Base-by-base conservation (phyloP, 2,329 filamentous ascomycete species). In the Nigrospora sphaerica region DNA sequence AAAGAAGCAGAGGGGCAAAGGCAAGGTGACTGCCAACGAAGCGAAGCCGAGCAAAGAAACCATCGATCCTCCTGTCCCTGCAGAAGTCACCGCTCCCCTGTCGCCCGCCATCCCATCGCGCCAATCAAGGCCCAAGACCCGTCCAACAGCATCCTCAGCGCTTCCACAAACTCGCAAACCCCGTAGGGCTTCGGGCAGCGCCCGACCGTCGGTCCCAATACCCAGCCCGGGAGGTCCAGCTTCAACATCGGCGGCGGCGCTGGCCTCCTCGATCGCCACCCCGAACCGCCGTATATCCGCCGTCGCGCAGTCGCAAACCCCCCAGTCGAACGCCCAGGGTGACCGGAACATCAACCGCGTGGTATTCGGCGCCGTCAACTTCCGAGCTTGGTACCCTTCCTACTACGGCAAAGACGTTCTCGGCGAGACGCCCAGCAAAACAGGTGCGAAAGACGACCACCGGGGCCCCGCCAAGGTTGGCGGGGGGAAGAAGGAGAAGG, bases 351-450 rank as follows among this genome's bases (percentile, higher is more conserved):
- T 96, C 53, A 81, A 89, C 60, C 87, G 88, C 62, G 88, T 96
- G 44, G 84, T 95, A 46, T 74, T 96, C 50, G 92, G 91, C 5
- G 81, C 90, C 57, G 74, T 93, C 32, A 81, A 83, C 57, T 95
- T 96, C 69, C 83, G 84, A 57, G 86, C 91, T 3, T 95, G 91
- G 90, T 96, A 93, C 64, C 88, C 90, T 9, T 95, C 88, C 14
- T 93, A 91, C 65, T 95, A 96, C 64, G 74, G 73, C 68, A 95
- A 79, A 72, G 90, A 83, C 46, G 70, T 82, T 9, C 65, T 83
- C 5, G 78, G 78, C 12, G 76, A 80, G 46, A 57, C 64, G 4
- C 54, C 67, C 3, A 60, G 60, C 18, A 61, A 58, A 48, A 49
- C 51, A 7, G 53, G 51, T 34, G 39, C 39, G 23, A 52, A 50